These are phyloP conservation scores for Cladorrhinum samala DNA, from an alignment of 495 filamentous ascomycete species.

Conservation along the genomic window DNA sequence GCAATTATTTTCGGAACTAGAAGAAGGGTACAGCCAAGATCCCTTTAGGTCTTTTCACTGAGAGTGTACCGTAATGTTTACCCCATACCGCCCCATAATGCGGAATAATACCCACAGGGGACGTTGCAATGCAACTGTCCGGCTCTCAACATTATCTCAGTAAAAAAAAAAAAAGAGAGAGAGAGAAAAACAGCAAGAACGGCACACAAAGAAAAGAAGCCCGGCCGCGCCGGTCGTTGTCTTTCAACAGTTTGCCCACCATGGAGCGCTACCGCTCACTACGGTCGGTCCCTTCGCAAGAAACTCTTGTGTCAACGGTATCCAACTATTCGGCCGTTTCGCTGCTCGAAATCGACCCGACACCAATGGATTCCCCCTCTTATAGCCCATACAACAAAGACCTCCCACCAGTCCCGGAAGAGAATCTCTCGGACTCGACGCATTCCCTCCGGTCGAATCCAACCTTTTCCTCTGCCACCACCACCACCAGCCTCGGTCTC, in stretches of 20 bases:
- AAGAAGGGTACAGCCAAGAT: too few species aligned
- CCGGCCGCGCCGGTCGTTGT: conserved; percentile 3
- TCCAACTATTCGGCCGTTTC: conserved; percentile 27
- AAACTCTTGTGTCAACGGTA: conserved; percentile 38
- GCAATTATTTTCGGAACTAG: too few species aligned
- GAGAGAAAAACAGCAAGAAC: not conserved
- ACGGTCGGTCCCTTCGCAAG: conserved; percentile 36
- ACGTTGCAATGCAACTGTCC: not conserved
- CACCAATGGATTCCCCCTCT: conserved; percentile 62
- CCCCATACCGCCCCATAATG: not conserved
- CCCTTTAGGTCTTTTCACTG: too few species aligned
- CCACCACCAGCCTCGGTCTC: conserved; percentile 42
- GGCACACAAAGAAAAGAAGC: not conserved
- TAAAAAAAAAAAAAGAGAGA: not conserved
- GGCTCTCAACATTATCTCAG: conserved; percentile 4
- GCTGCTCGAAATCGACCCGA: conserved; percentile 73
- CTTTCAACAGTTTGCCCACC: conserved; percentile 3
- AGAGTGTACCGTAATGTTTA: not conserved
- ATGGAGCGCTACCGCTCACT: conserved; percentile 25
- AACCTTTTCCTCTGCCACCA: not conserved
- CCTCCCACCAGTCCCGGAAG: conserved; percentile 39
- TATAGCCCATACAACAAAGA: conserved; percentile 48
- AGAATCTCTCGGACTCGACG: conserved; percentile 17
- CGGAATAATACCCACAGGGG: too few species aligned
- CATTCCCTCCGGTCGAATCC: conserved; percentile 20